These are phyloP conservation scores for Neurospora tetrasperma DNA, from an alignment of 495 filamentous ascomycete genomes.

Conservation along the genomic window DNA sequence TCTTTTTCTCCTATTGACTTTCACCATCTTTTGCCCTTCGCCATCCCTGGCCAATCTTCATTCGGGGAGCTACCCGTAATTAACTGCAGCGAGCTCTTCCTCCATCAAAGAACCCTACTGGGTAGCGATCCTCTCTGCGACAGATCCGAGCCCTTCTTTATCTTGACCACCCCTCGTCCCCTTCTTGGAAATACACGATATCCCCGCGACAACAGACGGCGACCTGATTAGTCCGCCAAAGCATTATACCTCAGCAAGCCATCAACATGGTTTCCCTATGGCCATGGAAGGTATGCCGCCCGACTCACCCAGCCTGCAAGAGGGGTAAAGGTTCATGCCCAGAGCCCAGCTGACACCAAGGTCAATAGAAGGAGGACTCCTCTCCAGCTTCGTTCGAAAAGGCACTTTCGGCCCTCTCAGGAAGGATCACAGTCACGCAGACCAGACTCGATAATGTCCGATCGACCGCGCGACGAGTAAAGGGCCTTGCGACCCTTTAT, in stretches of 20 bases:
- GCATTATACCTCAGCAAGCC: neutral
- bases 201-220: neutral
- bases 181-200: neutral
- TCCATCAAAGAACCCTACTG: neutral
- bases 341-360: conserved; percentile 2
- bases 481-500: conserved; percentile 83
- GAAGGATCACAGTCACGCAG: conserved; percentile 65
- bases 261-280: conserved; percentile 68
- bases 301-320: conserved; percentile 4
- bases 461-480: conserved; percentile 62
- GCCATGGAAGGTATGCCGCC: conserved; percentile 34
- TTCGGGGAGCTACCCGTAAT: conserved; percentile 1
- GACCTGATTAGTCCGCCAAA: neutral
- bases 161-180: neutral
- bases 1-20: neutral
- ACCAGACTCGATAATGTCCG: conserved; percentile 61
- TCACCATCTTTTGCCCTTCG: neutral
- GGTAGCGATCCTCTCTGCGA: neutral
- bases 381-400: conserved; percentile 92
- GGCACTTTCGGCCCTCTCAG: conserved; percentile 66
- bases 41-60: neutral
- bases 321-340: conserved; percentile 8
- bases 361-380: conserved; percentile 58
- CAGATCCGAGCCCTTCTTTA: neutral
- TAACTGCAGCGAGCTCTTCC: neutral